Evolutionary conservation across 108 stramenopile genomes (phyloP).

Genomic region (Discostella stelligeroides): DNA sequence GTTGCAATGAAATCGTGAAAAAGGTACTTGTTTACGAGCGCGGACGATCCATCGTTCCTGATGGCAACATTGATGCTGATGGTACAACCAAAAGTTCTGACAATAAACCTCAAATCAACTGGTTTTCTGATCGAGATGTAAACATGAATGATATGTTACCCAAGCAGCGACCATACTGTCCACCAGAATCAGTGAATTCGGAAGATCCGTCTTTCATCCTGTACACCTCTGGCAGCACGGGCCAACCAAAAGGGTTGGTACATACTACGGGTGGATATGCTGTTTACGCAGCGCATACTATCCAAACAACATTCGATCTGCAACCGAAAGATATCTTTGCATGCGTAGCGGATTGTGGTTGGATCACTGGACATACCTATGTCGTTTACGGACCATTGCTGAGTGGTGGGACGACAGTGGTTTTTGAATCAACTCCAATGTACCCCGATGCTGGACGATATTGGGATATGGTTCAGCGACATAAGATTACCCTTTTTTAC

Average conservation of each 20-base stretch:
- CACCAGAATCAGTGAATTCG: constrained; percentile 93
- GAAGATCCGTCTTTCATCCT: constrained; percentile 86
- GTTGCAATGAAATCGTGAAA: constrained; percentile 67
- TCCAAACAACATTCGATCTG: constrained; percentile 69
- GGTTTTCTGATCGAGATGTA: constrained; percentile 73
- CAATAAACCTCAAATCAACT: constrained; percentile 29
- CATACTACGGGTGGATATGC: constrained; percentile 87
- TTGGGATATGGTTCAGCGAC: constrained; percentile 77
- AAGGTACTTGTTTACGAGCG: constrained; percentile 91
- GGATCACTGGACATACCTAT: constrained; percentile 92
- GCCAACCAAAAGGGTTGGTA: constrained; percentile 83
- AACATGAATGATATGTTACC: constrained; percentile 84
- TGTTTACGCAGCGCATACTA: constrained; percentile 70
- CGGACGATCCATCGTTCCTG: constrained; percentile 29
- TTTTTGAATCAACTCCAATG: constrained; percentile 85
- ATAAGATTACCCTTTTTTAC: constrained; percentile 81
- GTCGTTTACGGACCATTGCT: constrained; percentile 86
- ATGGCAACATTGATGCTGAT: constrained; percentile 40
- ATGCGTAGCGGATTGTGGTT: constrained; percentile 89
- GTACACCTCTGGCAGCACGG: constrained; percentile 86
- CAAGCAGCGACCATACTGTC: constrained; percentile 92
- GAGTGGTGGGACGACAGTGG: constrained; percentile 75
- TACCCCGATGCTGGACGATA: constrained; percentile 86
- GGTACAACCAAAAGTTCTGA: constrained; percentile 38
- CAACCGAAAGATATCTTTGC: constrained; percentile 78